A percentile compares a stretch with the other conserved stretches of the same genome.
Conservation (phyloP, 73 alveolate genomes). For the Durusdinium trenchii region DNA sequence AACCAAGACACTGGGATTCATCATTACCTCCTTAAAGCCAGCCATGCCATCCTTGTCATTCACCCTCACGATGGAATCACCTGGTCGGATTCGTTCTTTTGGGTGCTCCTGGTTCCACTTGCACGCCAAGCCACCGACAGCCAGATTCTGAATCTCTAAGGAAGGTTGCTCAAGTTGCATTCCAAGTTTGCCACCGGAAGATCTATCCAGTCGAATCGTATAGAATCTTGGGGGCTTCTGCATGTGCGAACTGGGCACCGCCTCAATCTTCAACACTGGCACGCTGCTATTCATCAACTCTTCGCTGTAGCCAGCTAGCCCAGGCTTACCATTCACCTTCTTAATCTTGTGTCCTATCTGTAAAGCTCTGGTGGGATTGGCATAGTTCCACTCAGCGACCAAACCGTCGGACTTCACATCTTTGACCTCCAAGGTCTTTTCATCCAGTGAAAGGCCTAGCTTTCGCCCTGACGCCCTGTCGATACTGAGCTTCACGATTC, state of each 20-base stretch:
- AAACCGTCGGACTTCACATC: not conserved
- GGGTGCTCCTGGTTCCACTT: conserved; percentile 86
- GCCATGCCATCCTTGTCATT: conserved; percentile 78
- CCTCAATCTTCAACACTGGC: not conserved
- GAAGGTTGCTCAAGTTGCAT: not conserved
- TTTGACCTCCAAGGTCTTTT: conserved; percentile 7
- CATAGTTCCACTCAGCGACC: conserved; percentile 43
- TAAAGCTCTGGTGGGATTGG: conserved; percentile 42
- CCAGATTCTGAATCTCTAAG: conserved; percentile 58
- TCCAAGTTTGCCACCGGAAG: conserved; percentile 65
- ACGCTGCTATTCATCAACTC: conserved; percentile 38
- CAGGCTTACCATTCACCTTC: conserved; percentile 80
- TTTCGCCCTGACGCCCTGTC: too few species aligned
- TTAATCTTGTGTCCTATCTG: conserved; percentile 68
- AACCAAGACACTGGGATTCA: conserved; percentile 60
- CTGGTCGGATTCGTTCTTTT: conserved; percentile 69
- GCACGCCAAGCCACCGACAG: conserved; percentile 81
- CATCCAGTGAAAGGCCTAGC: conserved; percentile 16
- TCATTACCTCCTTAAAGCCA: conserved; percentile 82
- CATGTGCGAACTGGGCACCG: not conserved
- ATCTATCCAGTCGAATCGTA: conserved; percentile 79
- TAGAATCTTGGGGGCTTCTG: too few species aligned
- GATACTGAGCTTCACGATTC: conserved; percentile 9
- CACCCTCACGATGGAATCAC: conserved; percentile 88
- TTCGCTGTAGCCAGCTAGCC: conserved; percentile 62